A percentile compares a stretch with the other conserved stretches of the same genome.
Conservation (phyloP, 2,329 filamentous ascomycete genomes). For the Pleurostoma richardsiae region DNA sequence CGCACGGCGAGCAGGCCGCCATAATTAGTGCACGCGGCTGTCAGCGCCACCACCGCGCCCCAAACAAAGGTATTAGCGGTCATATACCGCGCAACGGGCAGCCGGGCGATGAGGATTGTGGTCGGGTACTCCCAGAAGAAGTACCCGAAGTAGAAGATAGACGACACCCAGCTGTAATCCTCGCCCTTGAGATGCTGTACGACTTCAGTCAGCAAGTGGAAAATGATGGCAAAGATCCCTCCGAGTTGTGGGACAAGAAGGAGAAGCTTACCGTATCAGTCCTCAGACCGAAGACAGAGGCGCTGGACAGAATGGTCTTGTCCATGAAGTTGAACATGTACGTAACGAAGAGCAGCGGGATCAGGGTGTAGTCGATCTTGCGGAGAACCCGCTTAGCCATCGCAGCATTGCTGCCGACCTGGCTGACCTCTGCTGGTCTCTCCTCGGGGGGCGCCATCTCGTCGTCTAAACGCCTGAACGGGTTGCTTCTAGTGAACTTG, state of each 20-base stretch:
- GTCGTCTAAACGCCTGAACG: too few relatives aligned
- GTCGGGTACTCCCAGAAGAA: slow-evolving; percentile 30
- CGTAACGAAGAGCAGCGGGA: slow-evolving; percentile 51
- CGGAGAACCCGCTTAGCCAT: slow-evolving; percentile 33
- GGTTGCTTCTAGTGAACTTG: too few relatives aligned
- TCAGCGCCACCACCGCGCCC: slow-evolving; percentile 39
- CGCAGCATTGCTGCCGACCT: slow-evolving; percentile 7
- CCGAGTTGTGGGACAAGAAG: too few relatives aligned
- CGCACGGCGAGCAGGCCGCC: slow-evolving; percentile 43
- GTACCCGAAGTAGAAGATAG: slow-evolving; percentile 39
- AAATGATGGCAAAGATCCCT: not conserved
- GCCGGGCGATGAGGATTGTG: slow-evolving; percentile 38
- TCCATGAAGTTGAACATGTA: slow-evolving; percentile 60
- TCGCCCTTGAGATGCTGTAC: slow-evolving; percentile 29
- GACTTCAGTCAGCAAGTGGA: not conserved
- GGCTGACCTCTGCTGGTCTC: not conserved
- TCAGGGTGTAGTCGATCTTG: slow-evolving; percentile 51
- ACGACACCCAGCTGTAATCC: slow-evolving; percentile 40
- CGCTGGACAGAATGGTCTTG: slow-evolving; percentile 51
- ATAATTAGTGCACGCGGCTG: slow-evolving; percentile 40
- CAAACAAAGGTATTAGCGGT: slow-evolving; percentile 43
- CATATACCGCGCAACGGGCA: slow-evolving; percentile 43
- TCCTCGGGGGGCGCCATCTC: too few relatives aligned
- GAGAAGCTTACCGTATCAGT: slow-evolving; percentile 33
- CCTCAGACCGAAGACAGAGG: slow-evolving; percentile 50